Evolutionary conservation across 73 alveolate genomes (phyloP), one percentile per base, ranked within the genome.

Genomic region (Tetrahymena borealis): DNA sequence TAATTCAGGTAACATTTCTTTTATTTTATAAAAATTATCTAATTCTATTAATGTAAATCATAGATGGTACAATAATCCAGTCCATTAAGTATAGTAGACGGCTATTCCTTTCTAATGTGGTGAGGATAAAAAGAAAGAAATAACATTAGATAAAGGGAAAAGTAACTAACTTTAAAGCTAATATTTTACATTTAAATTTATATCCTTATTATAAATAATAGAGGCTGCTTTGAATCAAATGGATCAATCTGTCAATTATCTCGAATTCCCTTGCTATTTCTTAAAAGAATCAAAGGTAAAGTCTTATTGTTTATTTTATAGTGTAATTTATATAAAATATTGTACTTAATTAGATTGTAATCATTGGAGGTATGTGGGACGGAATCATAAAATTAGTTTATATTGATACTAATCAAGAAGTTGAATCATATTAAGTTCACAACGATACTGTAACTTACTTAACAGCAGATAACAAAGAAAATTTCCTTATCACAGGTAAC

Each of bases 1-100:
- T 79, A 90, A 97, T 96, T 94, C 79, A 95, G 95, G 99, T 60
- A n/a, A 60, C 20, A 39, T 77, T 77, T 24, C 7, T 1, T 7
- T 78, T 38, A 7, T 92, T 20, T 40, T 39, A 11, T 31, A 79
- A 91, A 40, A 31, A n/a, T 18, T 32, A 39, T 6, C n/a, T 92
- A 15, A 92, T 38, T 7, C 77, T 38, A 11, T 39, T 37, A 85
- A 37, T 93, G n/a, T 32, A 39, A 40, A 40, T 38, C 24, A 39
- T 79, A 24, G 78, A 40, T 99, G 92, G 99, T 42, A 79, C 13
- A 93, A 92, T 41, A 35, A 91, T 41, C 78, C 40, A 40, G 94
- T 90, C 18, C 94, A 28, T 33, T 32, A 40, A 90, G 91, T 94
- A 7, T 36, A 90, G 35, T 79, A 92, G 92, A 39, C 93, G 40